phyloP scores from a whole-genome alignment of 371 early-diverging fungal genomes.

The Mucor saturninus region DNA sequence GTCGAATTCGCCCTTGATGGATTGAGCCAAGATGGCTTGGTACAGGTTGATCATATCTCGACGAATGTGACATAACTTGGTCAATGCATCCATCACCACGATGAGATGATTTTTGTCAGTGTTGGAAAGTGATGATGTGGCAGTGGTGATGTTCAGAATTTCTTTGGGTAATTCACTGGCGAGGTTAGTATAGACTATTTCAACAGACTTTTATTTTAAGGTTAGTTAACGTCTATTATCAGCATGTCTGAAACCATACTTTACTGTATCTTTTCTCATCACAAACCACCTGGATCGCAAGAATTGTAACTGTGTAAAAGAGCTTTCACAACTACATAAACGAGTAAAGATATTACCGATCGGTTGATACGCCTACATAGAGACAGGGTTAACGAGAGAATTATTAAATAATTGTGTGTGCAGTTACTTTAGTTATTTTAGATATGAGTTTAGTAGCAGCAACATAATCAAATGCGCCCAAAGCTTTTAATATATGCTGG shows the following conservation, averaged over 20 bases:
- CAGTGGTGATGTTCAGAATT: conserved; percentile 22
- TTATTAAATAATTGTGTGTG: neutral
- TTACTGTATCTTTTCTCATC: conserved; percentile 53
- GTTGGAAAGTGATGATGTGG: conserved; percentile 1
- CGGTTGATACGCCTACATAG: conserved; percentile 34
- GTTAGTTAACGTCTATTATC: neutral
- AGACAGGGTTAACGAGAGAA: neutral
- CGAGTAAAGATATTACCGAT: conserved; percentile 37
- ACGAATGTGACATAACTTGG: conserved; percentile 35
- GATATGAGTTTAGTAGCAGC: conserved; percentile 56
- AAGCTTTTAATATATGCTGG: conserved; percentile 46
- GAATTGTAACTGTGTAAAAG: conserved; percentile 46
- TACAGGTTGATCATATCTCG: conserved; percentile 46
- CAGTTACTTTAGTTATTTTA: conserved; percentile 43
- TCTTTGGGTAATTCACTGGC: conserved; percentile 41
- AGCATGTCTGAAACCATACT: neutral
- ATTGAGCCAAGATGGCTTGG: conserved; percentile 33
- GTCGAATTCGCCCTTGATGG: conserved; percentile 29
- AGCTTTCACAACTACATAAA: conserved; percentile 36
- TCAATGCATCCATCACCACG: conserved; percentile 29
- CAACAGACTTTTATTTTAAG: conserved; percentile 27
- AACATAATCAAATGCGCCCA: conserved; percentile 65
- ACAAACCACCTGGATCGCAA: conserved; percentile 52
- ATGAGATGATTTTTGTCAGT: conserved; percentile 23
- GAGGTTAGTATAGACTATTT: conserved; percentile 39